Base-by-base conservation (phyloP, 1,284 basidiomycete genomes). In the Rhodotorula sp. region DNA sequence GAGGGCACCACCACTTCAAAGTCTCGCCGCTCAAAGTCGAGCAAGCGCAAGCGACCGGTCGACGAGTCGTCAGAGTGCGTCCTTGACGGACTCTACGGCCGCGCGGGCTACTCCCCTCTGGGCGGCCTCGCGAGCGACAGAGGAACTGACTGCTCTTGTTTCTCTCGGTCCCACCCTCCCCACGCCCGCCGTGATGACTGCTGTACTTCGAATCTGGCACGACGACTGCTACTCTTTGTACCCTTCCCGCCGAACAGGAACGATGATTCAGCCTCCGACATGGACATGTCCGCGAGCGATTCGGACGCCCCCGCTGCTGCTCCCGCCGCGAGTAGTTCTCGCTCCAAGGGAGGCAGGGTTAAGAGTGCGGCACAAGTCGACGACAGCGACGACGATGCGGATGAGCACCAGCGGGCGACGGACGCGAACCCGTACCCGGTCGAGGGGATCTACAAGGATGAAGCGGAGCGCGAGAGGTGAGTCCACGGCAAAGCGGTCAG, bases 361-460 rank as follows among this genome's bases (percentile, higher is more conserved):
- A 66, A 68, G 61, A 63, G 69, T 17, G 51, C 65, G 2, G 60
- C 57, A 5, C 46, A 54, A 10, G 60, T 68, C 48, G 65, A 67
- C 56, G 53, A 58, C n/a, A 48, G 48, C 12, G 57, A 45, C 20
- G 66, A 72, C 59, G 46, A 54, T 44, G 75, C 71, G 46, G 77
- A 75, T 26, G 57, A 59, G 26, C 70, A 66, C n/a, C 15, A 0
- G 0, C 22, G 24, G n/a, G 30, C 58, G 29, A 61, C 60, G 18
- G 73, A 67, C 18, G 66, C 72, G 26, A 62, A 68, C 53, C 56
- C 64, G 7, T 97, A 93, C 79, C 94, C 93, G 0, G 82, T 95
- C 29, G 94, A 96, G 77, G 92, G 91, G 59, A 92, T 93, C 80
- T 97, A 91, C 80, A 86, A 87, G 68, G 87, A 93, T 77, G 91